Evolutionary conservation across 495 filamentous ascomycete species (phyloP), one percentile per base, ranked within the genome.

Genomic region (Alectoria sarmentosa): DNA sequence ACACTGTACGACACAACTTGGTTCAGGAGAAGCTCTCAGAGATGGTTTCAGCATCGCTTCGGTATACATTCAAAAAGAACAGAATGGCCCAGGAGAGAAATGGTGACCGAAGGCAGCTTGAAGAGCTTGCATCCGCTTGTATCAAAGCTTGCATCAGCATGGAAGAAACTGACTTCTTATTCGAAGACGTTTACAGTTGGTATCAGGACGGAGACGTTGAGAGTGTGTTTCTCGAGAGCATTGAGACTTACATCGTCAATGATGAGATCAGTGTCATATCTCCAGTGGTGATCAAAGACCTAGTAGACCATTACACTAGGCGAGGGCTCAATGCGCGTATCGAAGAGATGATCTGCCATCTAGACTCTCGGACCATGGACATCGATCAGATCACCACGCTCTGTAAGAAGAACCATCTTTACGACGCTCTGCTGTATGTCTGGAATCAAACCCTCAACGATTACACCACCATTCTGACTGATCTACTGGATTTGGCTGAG

Each of bases 371-470:
- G 13, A 96, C 90, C 6, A 87, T 98, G 75, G 94, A 98, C 69
- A 88, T 98, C 70, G 92, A 98, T 70, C 92, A 97, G 72, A 85
- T 93, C 57, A 96, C 91, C 1, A 84, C 83, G 21, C 82, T 98
- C 6, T 98, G 95, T 80, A 94, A 92, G 69, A 86, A 91, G 66
- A 85, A 97, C 69, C 83, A 88, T 60, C 84, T 98, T 9, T 98
- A 96, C 69, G 95, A 98, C 77, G 94, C 95, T 15, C 84, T 96
- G 68, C 90, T 96, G 58, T 98, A 98, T 74, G 90, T 98, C 64
- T 98, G 94, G 93, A 97, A 94, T 60, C 88, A 90, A 73, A 91
- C 89, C 41, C 75, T 98, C 34, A 78, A 77, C 67, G 94, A 98
- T 75, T 96, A 93, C 69, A 88, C 96, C 62, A 92, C 93, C 0